A percentile compares a stretch with the other conserved stretches of the same genome.
Evolutionary conservation across 2,329 filamentous ascomycete species (phyloP).

Genomic region (Tolypocladium guangdongense): DNA sequence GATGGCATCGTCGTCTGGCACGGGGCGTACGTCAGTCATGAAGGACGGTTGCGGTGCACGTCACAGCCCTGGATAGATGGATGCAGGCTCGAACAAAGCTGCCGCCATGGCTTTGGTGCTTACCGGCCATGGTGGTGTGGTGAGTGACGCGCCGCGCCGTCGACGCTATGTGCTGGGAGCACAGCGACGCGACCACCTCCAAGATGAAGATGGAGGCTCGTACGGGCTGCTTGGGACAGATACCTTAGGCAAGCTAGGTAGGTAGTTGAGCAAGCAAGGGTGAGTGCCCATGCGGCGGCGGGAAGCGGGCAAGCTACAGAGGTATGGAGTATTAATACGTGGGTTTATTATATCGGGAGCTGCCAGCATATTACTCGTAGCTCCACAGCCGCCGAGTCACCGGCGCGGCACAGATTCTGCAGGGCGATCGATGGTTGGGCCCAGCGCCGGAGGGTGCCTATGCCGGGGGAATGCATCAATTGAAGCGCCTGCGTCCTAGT

Average conservation of each 20-base stretch:
- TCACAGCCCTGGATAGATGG: not conserved
- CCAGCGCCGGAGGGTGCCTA: conserved; percentile 13
- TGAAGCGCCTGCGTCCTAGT: conserved; percentile 1
- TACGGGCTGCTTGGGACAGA: too few species aligned
- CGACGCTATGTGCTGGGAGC: not conserved
- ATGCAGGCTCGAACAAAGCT: not conserved
- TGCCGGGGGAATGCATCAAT: conserved; percentile 12
- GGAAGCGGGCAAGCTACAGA: not conserved
- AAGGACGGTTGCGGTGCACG: not conserved
- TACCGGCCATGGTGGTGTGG: not conserved
- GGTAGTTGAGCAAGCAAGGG: not conserved
- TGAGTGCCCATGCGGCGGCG: not conserved
- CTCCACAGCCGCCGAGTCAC: not conserved
- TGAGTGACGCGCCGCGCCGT: not conserved
- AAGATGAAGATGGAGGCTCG: not conserved
- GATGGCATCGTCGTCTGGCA: not conserved
- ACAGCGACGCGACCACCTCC: not conserved
- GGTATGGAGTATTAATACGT: too few species aligned
- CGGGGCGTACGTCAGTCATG: not conserved
- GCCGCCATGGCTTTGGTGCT: not conserved
- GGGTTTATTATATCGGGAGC: not conserved
- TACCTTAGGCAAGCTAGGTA: too few species aligned
- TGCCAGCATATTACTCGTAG: not conserved
- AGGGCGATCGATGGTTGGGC: not conserved
- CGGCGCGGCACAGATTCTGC: not conserved